Conservation (phyloP, 176 grass and related monocot species). For the Cenchrus fungigraminus region DNA sequence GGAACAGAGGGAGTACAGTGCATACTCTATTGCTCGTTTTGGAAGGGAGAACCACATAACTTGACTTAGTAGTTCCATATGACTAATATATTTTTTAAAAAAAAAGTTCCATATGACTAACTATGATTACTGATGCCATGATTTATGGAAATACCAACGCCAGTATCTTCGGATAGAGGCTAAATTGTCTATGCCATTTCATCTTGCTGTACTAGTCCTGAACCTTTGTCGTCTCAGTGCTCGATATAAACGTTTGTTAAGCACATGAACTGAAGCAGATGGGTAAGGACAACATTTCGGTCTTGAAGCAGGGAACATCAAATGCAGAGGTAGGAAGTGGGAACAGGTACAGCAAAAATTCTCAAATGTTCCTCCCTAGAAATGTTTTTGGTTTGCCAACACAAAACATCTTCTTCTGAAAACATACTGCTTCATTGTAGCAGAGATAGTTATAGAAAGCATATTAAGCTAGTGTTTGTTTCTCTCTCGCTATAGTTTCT, state of each 20-base stretch:
- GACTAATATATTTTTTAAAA: too few relatives aligned
- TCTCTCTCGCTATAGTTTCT: constrained; percentile 33
- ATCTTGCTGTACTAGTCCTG: neutral
- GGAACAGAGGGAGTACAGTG: too few relatives aligned
- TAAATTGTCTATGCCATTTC: neutral
- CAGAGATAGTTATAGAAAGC: constrained; percentile 40
- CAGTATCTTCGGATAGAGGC: neutral
- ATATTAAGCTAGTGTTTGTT: constrained; percentile 39
- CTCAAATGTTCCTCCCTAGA: neutral
- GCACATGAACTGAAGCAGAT: neutral
- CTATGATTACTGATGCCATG: too few relatives aligned
- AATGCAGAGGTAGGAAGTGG: neutral
- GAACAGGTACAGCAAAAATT: neutral
- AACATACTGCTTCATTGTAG: neutral
- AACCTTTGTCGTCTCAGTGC: too few relatives aligned
- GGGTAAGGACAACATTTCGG: neutral
- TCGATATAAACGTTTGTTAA: too few relatives aligned
- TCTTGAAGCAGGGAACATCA: neutral
- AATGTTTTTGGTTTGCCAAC: neutral
- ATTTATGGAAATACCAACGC: neutral
- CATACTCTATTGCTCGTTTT: neutral
- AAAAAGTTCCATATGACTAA: too few relatives aligned
- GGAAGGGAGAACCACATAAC: neutral
- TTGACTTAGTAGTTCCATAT: too few relatives aligned
- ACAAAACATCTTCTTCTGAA: neutral